Evolutionary conservation across 2,329 filamentous ascomycete genomes (phyloP).

Genomic region (Aspergillus amoenus): DNA sequence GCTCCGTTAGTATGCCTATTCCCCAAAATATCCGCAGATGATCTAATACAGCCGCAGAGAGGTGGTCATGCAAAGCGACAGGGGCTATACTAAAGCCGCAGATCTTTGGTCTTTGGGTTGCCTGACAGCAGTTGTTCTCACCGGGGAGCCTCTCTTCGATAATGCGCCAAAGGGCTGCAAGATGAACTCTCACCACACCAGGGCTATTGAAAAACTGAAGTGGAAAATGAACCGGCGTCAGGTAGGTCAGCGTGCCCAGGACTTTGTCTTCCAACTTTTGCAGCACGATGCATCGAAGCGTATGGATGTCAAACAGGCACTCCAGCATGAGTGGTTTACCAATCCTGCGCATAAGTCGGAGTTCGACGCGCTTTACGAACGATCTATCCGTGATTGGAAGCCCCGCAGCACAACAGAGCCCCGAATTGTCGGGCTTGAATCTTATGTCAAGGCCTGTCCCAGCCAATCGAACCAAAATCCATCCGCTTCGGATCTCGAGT

Average conservation of each 20-base stretch:
- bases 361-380: constrained; percentile 52
- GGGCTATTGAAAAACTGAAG: constrained; percentile 48
- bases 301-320: constrained; percentile 54
- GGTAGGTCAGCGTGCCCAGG: constrained; percentile 47
- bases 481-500: background rate
- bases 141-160: constrained; percentile 50
- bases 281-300: constrained; percentile 50
- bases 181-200: constrained; percentile 32
- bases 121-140: constrained; percentile 53
- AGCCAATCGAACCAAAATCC: background rate
- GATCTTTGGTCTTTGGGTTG: constrained; percentile 65
- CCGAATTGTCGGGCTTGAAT: constrained; percentile 14
- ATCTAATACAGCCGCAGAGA: constrained; percentile 22
- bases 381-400: constrained; percentile 51
- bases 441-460: background rate
- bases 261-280: constrained; percentile 55
- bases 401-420: constrained; percentile 32
- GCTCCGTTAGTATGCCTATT: constrained; percentile 54
- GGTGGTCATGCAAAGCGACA: constrained; percentile 17
- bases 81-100: constrained; percentile 57
- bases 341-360: constrained; percentile 48
- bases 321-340: constrained; percentile 58
- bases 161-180: background rate
- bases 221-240: constrained; percentile 43
- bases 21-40: background rate